Evolutionary conservation across 768 basidiomycete genomes (phyloP).

Genomic region (Leccinum aurantiacum): DNA sequence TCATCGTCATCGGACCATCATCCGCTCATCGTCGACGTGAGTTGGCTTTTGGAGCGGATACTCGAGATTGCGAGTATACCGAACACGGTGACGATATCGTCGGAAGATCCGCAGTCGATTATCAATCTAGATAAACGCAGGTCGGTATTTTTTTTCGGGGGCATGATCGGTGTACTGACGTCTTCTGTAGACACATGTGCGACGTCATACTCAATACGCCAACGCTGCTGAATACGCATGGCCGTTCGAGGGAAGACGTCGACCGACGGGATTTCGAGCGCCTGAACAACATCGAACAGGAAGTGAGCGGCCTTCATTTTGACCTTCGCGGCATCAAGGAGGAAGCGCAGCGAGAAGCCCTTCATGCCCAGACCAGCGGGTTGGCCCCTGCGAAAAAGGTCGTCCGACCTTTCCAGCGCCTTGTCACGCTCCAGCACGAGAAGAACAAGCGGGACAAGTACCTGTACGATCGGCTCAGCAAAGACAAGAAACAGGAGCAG

Average conservation of each 20-base stretch:
- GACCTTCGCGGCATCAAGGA: slow-evolving; percentile 75
- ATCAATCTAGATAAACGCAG: slow-evolving; percentile 84
- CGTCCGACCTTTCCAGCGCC: slow-evolving; percentile 63
- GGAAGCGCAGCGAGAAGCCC: slow-evolving; percentile 66
- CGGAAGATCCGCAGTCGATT: slow-evolving; percentile 56
- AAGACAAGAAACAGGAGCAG: slow-evolving; percentile 78
- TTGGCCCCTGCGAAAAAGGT: slow-evolving; percentile 52
- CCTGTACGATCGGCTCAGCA: slow-evolving; percentile 64
- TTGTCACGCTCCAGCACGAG: slow-evolving; percentile 68
- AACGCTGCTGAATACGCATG: slow-evolving; percentile 42
- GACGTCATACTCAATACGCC: slow-evolving; percentile 60
- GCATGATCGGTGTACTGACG: slow-evolving; percentile 13
- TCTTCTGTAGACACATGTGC: slow-evolving; percentile 55
- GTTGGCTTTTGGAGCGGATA: slow-evolving; percentile 81
- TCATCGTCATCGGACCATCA: slow-evolving; percentile 35
- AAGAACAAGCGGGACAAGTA: slow-evolving; percentile 78
- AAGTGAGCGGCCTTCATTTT: slow-evolving; percentile 58
- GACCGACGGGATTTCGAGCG: slow-evolving; percentile 73
- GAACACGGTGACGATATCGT: slow-evolving; percentile 58
- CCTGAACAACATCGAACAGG: slow-evolving; percentile 72
- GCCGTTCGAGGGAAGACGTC: slow-evolving; percentile 51
- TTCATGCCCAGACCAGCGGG: slow-evolving; percentile 42
- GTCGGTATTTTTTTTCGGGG: slow-evolving; percentile 37
- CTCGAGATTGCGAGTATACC: slow-evolving; percentile 76
- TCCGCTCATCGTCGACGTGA: slow-evolving; percentile 69